A percentile compares a stretch with the other conserved stretches of the same genome.
Evolutionary conservation across 75 land plant species (phyloP).

Genomic region (Selaginella tamariscina): DNA sequence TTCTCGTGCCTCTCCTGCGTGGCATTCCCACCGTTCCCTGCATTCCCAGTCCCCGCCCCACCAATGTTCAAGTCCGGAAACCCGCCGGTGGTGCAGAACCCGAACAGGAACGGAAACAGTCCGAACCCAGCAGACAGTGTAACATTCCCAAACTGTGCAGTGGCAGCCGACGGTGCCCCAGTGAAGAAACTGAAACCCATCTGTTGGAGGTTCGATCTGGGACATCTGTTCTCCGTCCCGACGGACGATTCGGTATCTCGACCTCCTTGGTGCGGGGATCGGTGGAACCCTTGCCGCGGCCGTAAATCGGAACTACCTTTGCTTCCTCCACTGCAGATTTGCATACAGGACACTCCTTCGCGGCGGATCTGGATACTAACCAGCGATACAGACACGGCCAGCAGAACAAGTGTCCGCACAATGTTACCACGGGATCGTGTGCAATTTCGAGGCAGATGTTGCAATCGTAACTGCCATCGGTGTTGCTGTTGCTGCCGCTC

Average conservation of each 20-base stretch:
- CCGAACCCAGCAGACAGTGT: conserved; percentile 26
- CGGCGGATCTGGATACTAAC: conserved; percentile 57
- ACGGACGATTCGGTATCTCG: conserved; percentile 62
- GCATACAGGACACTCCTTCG: conserved; percentile 81
- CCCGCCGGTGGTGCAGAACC: conserved; percentile 17
- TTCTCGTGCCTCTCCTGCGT: conserved; percentile 42
- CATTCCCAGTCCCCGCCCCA: neutral
- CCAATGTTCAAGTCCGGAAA: neutral
- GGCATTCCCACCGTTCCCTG: conserved; percentile 12
- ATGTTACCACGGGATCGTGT: conserved; percentile 86
- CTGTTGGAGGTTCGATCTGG: conserved; percentile 25
- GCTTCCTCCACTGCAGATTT: conserved; percentile 74
- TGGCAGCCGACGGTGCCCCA: conserved; percentile 17
- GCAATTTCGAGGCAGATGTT: conserved; percentile 88
- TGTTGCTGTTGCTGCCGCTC: neutral
- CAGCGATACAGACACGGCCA: conserved; percentile 94
- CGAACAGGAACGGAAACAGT: conserved; percentile 31
- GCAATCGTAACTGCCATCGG: conserved; percentile 53
- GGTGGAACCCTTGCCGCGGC: conserved; percentile 54
- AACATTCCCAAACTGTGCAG: conserved; percentile 40
- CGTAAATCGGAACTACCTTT: conserved; percentile 76
- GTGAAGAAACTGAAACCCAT: conserved; percentile 38
- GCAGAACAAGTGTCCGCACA: conserved; percentile 85
- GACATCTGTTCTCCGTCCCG: conserved; percentile 77
- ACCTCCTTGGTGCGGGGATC: conserved; percentile 71